phyloP scores from a whole-genome alignment of 352 stramenopile species.

The Globisporangium cylindrosporum region DNA sequence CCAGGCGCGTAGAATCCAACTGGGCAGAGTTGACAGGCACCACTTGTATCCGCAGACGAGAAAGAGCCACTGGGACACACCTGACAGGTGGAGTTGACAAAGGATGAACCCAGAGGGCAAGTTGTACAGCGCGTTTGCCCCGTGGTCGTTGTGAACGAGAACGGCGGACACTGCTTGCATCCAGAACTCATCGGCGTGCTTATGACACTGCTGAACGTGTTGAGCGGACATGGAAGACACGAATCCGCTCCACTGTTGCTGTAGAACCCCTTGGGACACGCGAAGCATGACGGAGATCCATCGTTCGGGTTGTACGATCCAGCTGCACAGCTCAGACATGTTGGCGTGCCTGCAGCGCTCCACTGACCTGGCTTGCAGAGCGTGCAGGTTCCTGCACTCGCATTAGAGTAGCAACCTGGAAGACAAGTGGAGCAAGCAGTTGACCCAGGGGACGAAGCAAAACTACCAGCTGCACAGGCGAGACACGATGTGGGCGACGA shows the following conservation, averaged over 20 bases:
- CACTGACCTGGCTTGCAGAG: slow-evolving; percentile 42
- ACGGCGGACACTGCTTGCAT: slow-evolving; percentile 33
- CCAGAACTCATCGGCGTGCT: slow-evolving; percentile 20
- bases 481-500: slow-evolving; percentile 27
- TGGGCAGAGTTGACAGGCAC: slow-evolving; percentile 45
- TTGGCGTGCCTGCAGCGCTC: slow-evolving; percentile 28
- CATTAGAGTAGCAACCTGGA: slow-evolving; percentile 38
- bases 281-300: slow-evolving; percentile 38
- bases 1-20: slow-evolving; percentile 32
- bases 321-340: slow-evolving; percentile 38
- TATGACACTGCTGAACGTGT: slow-evolving; percentile 35
- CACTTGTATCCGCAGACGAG: slow-evolving; percentile 23
- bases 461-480: slow-evolving; percentile 29
- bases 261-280: slow-evolving; percentile 59
- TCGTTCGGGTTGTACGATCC: slow-evolving; percentile 46
- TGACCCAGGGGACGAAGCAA: slow-evolving; percentile 20
- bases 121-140: slow-evolving; percentile 31
- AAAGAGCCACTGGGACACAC: slow-evolving; percentile 40
- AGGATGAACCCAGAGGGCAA: slow-evolving; percentile 29
- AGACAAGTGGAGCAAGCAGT: slow-evolving; percentile 22
- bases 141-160: slow-evolving; percentile 32
- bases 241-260: slow-evolving; percentile 30
- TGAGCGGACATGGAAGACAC: slow-evolving; percentile 47
- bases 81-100: slow-evolving; percentile 25
- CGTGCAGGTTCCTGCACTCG: slow-evolving; percentile 38